These are phyloP conservation scores for Thalassiosira exigua DNA, from an alignment of 352 stramenopile species.

Conservation along the genomic window DNA sequence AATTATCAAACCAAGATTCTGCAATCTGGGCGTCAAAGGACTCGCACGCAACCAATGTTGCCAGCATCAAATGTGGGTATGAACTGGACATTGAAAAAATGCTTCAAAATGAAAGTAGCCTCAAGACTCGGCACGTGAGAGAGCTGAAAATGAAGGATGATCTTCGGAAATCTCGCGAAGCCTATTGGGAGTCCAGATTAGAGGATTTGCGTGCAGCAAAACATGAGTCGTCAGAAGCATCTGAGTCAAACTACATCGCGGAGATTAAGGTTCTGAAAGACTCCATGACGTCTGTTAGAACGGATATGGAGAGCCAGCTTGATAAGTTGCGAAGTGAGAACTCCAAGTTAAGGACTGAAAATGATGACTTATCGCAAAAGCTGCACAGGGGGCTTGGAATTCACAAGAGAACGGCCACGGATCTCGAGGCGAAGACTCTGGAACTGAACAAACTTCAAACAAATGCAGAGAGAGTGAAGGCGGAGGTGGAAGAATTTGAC, in stretches of 20 bases:
- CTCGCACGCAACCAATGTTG: neutral
- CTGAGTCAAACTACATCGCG: conserved; percentile 14
- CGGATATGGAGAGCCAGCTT: neutral
- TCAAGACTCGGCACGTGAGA: conserved; percentile 2
- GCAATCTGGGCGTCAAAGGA: too few relatives aligned
- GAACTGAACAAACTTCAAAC: conserved; percentile 21
- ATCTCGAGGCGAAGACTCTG: conserved; percentile 26
- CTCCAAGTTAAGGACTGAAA: conserved; percentile 26
- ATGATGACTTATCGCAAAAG: conserved; percentile 19
- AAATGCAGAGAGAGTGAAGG: too few relatives aligned
- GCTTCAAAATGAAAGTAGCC: neutral
- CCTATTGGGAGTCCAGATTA: too few relatives aligned
- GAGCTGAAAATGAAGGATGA: conserved; percentile 20
- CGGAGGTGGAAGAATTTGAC: neutral
- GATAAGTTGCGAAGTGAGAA: conserved; percentile 31
- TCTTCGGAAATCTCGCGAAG: too few relatives aligned
- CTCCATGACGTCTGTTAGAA: neutral
- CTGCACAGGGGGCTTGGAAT: conserved; percentile 17
- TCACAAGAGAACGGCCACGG: conserved; percentile 13
- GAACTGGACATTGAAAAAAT: neutral
- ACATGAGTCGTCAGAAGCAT: conserved; percentile 9
- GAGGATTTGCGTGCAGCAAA: conserved; percentile 9
- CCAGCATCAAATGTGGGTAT: neutral
- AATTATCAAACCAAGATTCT: too few relatives aligned
- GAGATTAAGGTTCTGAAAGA: conserved; percentile 17